phyloP scores from a whole-genome alignment of 352 stramenopile genomes.

The Thalassiosira livingstoniorum region DNA sequence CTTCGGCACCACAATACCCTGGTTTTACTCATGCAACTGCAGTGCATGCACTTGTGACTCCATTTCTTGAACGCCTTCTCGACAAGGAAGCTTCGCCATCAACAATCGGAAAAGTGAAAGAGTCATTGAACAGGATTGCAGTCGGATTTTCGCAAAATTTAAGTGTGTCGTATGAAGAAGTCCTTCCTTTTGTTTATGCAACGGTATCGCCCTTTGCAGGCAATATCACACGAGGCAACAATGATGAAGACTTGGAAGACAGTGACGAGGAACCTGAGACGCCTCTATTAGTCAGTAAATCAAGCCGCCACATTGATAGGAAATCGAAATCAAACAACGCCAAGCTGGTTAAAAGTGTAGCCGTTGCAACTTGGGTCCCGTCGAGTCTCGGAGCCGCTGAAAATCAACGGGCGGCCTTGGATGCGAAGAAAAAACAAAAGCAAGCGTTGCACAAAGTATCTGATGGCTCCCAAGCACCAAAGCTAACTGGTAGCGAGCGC shows the following conservation, averaged over 20 bases:
- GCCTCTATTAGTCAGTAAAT: constrained; percentile 71
- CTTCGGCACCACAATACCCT: constrained; percentile 33
- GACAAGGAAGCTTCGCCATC: constrained; percentile 63
- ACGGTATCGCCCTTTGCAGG: constrained; percentile 80
- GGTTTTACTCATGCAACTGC: constrained; percentile 59
- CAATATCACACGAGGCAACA: constrained; percentile 59
- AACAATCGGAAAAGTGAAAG: constrained; percentile 79
- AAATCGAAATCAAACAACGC: constrained; percentile 20
- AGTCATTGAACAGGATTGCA: constrained; percentile 79
- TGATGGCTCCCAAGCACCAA: constrained; percentile 82
- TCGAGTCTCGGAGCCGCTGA: constrained; percentile 62
- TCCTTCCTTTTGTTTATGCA: constrained; percentile 85
- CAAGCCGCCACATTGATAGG: constrained; percentile 18
- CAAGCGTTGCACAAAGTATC: constrained; percentile 67
- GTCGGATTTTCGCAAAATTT: constrained; percentile 82
- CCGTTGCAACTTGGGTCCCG: constrained; percentile 81
- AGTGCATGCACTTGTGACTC: constrained; percentile 78
- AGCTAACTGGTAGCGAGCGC: constrained; percentile 79
- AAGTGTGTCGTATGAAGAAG: constrained; percentile 65
- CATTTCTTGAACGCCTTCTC: constrained; percentile 80
- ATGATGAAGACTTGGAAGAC: constrained; percentile 86
- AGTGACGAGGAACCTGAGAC: constrained; percentile 67
- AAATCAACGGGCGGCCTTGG: constrained; percentile 67
- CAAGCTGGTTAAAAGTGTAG: constrained; percentile 46
- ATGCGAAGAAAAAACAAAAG: constrained; percentile 70